Conservation (phyloP, 1,284 basidiomycete genomes). For the Mycosarcoma maydis region DNA sequence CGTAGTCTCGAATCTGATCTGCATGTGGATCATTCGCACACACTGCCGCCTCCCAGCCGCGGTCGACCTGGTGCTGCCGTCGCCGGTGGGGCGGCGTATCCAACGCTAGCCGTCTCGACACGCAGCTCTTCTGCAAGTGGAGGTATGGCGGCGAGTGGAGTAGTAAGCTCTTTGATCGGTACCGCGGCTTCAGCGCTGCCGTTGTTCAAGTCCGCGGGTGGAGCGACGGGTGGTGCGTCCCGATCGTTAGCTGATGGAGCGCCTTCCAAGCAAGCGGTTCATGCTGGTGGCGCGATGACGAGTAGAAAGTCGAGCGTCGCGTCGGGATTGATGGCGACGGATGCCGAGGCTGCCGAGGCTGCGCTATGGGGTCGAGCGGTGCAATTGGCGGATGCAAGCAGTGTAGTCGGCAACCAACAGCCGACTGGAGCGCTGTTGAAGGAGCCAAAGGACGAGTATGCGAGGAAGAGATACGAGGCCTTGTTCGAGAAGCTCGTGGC, state of each 20-base stretch:
- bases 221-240: not conserved
- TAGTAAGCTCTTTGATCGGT: slow-evolving; percentile 25
- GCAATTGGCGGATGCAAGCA: slow-evolving; percentile 14
- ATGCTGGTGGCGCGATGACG: slow-evolving; percentile 4
- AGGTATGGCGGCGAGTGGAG: not conserved
- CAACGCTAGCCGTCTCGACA: not conserved
- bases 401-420: not conserved
- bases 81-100: not conserved
- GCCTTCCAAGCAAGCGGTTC: slow-evolving; percentile 26
- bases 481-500: slow-evolving; percentile 14
- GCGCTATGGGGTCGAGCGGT: slow-evolving; percentile 19
- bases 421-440: not conserved
- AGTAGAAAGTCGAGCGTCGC: slow-evolving; percentile 17
- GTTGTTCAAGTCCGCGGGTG: slow-evolving; percentile 12
- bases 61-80: not conserved
- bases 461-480: slow-evolving; percentile 22
- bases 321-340: slow-evolving; percentile 7
- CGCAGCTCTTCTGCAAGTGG: not conserved
- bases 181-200: slow-evolving; percentile 23
- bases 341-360: not conserved
- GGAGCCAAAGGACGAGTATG: slow-evolving; percentile 15
- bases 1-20: slow-evolving; percentile 23
- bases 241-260: slow-evolving; percentile 34
- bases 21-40: slow-evolving; percentile 6
- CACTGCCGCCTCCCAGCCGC: slow-evolving; percentile 10